phyloP scores from a whole-genome alignment of 148 eudicot species.

The Chenopodium suecicum region DNA sequence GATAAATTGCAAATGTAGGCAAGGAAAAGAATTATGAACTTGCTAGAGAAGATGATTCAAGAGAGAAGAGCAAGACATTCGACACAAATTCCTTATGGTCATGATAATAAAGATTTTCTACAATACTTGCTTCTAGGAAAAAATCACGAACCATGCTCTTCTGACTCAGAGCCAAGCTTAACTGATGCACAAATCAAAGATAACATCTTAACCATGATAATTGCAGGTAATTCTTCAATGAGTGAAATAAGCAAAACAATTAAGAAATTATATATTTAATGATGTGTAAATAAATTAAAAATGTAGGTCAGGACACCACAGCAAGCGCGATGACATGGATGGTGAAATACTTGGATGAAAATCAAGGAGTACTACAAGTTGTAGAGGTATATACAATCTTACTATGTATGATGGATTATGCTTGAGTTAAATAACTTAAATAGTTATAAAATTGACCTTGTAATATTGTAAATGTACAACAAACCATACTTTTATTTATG shows the following conservation, averaged over 20 bases:
- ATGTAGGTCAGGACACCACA: conserved; percentile 52
- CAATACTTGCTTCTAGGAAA: conserved; percentile 26
- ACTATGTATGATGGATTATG: not conserved
- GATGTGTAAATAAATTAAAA: not conserved
- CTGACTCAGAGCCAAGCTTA: conserved; percentile 15
- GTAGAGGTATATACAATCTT: conserved; percentile 25
- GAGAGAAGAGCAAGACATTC: conserved; percentile 31
- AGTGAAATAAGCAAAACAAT: too few species aligned
- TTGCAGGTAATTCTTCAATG: conserved; percentile 39
- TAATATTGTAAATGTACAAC: too few species aligned
- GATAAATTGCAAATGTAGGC: conserved; percentile 28
- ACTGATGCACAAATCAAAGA: conserved; percentile 48
- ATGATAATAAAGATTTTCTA: conserved; percentile 30
- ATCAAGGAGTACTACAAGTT: conserved; percentile 36
- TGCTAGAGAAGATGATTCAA: conserved; percentile 36
- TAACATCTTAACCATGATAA: conserved; percentile 58
- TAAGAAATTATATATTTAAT: too few species aligned
- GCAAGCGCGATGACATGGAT: conserved; percentile 58
- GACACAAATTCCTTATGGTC: not conserved
- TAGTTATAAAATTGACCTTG: not conserved
- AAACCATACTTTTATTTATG: too few species aligned
- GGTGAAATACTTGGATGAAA: conserved; percentile 53
- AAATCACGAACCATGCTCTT: conserved; percentile 6
- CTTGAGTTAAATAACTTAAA: too few species aligned
- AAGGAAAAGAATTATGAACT: conserved; percentile 43